Evolutionary conservation across 305 asterid genomes (phyloP).

Genomic region (Solanum hybrid): DNA sequence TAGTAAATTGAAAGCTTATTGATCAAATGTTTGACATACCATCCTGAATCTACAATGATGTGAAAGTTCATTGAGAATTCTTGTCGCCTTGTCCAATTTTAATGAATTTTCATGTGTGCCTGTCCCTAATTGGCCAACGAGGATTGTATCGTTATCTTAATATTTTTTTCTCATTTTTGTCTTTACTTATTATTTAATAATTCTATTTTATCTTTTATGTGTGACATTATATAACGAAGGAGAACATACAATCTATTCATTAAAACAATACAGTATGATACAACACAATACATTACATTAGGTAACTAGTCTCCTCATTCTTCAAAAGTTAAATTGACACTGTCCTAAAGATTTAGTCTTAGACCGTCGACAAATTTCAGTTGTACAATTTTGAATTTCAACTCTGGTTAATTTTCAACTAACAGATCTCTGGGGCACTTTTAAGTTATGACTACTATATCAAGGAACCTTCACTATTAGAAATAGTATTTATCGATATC

Average conservation of each 20-base stretch:
- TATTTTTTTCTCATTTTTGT: too few relatives aligned
- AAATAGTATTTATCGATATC: neutral
- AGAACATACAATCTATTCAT: neutral
- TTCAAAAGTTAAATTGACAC: neutral
- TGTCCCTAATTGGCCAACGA: neutral
- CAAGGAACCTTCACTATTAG: neutral
- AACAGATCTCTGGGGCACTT: neutral
- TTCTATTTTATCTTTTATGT: neutral
- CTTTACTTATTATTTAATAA: neutral
- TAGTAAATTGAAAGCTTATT: neutral
- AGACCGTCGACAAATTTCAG: neutral
- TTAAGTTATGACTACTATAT: neutral
- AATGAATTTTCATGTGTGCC: neutral
- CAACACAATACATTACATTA: neutral
- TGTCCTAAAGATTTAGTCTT: neutral
- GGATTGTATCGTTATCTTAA: too few relatives aligned
- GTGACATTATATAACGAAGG: too few relatives aligned
- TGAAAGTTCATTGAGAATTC: neutral
- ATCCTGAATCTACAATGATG: neutral
- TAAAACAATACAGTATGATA: neutral
- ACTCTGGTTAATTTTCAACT: neutral
- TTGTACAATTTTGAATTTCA: neutral
- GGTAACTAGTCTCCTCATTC: neutral
- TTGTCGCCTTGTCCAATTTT: neutral
- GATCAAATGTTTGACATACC: neutral